Percentiles rank a stretch among this genome's conserved stretches.
phyloP scores from a whole-genome alignment of 345 rosid genomes.

The Conringia planisiliqua region DNA sequence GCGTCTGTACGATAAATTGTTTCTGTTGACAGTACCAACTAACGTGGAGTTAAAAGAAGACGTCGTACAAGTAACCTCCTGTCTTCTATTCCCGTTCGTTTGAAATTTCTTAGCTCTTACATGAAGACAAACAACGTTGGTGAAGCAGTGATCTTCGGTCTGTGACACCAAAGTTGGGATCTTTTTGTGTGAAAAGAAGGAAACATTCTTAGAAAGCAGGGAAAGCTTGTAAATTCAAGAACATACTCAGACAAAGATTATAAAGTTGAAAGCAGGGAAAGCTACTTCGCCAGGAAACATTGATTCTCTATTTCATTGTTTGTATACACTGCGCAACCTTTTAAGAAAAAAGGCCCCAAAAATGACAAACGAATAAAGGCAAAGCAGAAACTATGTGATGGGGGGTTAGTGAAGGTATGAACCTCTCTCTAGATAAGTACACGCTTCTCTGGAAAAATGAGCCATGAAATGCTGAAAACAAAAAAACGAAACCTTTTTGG shows the following conservation, averaged over 20 bases:
- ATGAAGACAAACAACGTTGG: neutral
- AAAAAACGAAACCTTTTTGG: neutral
- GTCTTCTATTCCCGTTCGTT: too few relatives aligned
- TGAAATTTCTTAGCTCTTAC: neutral
- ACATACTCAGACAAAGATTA: constrained; percentile 41
- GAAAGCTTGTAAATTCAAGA: neutral
- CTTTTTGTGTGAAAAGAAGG: neutral
- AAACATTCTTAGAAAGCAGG: neutral
- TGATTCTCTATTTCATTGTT: neutral
- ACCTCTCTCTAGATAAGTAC: constrained; percentile 10
- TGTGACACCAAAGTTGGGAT: neutral
- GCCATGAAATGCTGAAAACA: neutral
- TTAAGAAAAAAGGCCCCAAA: neutral
- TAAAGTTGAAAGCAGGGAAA: constrained; percentile 37
- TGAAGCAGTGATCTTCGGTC: neutral
- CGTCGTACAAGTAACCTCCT: neutral
- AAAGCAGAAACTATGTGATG: constrained; percentile 9
- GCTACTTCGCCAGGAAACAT: neutral
- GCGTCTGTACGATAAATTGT: too few relatives aligned
- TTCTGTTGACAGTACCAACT: too few relatives aligned
- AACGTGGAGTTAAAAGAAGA: neutral
- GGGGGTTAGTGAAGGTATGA: constrained; percentile 21
- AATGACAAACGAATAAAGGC: neutral
- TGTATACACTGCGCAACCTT: constrained; percentile 13
- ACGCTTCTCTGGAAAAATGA: constrained; percentile 22